Base-by-base conservation (phyloP, 441 rosid genomes). In the Eutrema salsugineum region DNA sequence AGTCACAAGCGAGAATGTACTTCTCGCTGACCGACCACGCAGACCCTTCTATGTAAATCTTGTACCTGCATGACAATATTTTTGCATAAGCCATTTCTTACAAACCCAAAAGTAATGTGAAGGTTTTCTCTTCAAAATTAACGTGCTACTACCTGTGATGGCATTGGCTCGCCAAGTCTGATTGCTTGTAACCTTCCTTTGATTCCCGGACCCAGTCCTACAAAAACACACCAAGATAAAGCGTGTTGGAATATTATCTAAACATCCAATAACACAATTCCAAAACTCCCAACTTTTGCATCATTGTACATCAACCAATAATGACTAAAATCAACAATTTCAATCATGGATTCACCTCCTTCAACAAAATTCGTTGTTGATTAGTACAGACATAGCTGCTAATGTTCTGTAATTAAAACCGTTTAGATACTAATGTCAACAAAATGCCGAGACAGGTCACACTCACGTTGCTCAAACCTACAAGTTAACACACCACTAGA, bases 11-110 rank as follows among this genome's bases (percentile, higher is more conserved):
- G 17, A 94, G 80, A 59, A 91, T 94, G 78, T 91, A 94, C 76
- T 94, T 91, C 78, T 90, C 90, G 40, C 99, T 94, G 48, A 94
- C 99, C 0, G 99, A 94, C 99, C 99, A 94, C 0, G 91, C 91
- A 1, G 86, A 82, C 38, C 99, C 98, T 77, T 94, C 99, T 15
- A 91, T 82, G 30, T 92, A 94, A 57, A 94, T 88, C 83, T 94
- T 94, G 64, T 84, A 94, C 79, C 98, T 91, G 64, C 44, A 64
- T 15, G 36, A 66, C 61, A 57, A 19, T 5, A 5, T 24, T 44
- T 22, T 71, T 27, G 24, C n/a, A 33, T 32, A 6, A 20, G 44
- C 47, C 61, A 63, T 63, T 49, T 17, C 63, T 48, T 55, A 56
- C 20, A 42, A 53, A 8, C 36, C 15, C 16, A 43, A 38, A 28